These are phyloP conservation scores for Crithidia expoeki DNA, from an alignment of 208 protist species.

Conservation along the genomic window DNA sequence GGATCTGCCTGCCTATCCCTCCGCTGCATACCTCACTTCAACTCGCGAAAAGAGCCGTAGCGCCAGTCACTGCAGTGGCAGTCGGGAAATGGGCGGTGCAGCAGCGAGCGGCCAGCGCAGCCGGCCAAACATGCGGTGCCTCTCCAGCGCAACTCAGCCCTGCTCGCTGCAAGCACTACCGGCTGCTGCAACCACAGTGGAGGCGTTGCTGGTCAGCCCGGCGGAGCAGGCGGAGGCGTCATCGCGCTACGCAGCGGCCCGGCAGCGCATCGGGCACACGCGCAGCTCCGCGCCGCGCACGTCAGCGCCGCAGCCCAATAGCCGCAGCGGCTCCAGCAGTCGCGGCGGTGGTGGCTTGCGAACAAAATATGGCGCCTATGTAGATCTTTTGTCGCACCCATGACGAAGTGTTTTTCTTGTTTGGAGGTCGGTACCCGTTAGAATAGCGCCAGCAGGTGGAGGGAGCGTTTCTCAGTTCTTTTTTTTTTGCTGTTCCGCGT, in stretches of 20 bases:
- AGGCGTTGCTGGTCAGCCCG: slow-evolving; percentile 7
- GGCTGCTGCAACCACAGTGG: slow-evolving; percentile 2
- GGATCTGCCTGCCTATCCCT: slow-evolving; percentile 29
- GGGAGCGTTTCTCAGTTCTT: not conserved
- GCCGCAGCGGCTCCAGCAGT: not conserved
- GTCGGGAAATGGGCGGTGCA: not conserved
- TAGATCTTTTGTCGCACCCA: slow-evolving; percentile 28
- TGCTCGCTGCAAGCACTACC: not conserved
- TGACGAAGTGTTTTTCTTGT: not conserved
- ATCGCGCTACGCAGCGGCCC: slow-evolving; percentile 29
- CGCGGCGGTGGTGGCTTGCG: slow-evolving; percentile 3
- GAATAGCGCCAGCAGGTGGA: too few relatives aligned
- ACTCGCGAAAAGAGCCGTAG: not conserved
- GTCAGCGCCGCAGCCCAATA: not conserved
- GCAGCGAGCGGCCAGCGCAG: not conserved
- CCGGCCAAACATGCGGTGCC: slow-evolving; percentile 1
- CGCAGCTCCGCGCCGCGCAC: slow-evolving; percentile 8
- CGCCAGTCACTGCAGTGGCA: slow-evolving; percentile 6
- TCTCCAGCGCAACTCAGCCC: slow-evolving; percentile 2
- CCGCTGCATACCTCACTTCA: not conserved
- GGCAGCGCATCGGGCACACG: slow-evolving; percentile 31
- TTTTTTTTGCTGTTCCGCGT: not conserved
- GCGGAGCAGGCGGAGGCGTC: slow-evolving; percentile 27
- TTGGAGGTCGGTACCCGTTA: too few relatives aligned
- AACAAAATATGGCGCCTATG: slow-evolving; percentile 23